Percentiles rank a stretch among this genome's conserved stretches.
Conservation (phyloP, 2,329 filamentous ascomycete genomes). For the Achaetomium macrosporum region DNA sequence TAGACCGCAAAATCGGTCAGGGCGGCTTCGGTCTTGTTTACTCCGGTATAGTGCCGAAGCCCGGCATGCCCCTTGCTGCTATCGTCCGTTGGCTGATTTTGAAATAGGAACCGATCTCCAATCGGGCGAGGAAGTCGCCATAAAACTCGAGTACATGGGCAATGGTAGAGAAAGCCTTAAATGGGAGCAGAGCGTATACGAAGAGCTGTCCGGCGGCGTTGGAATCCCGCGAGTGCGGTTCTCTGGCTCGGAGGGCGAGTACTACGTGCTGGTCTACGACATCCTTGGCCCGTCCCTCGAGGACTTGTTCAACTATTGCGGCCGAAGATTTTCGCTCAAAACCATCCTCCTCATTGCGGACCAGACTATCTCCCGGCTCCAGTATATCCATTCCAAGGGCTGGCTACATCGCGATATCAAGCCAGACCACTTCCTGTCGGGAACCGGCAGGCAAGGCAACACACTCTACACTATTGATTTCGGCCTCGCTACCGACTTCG, state of each 20-base stretch:
- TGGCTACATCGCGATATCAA: conserved; percentile 99
- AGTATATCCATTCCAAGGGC: conserved; percentile 98
- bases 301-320: conserved; percentile 81
- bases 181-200: too few species aligned
- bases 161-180: too few species aligned
- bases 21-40: conserved; percentile 14
- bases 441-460: conserved; percentile 95
- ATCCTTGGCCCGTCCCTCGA: too few species aligned
- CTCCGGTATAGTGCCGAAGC: conserved; percentile 4
- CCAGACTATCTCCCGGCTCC: conserved; percentile 95
- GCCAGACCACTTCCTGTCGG: conserved; percentile 98
- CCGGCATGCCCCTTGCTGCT: too few species aligned
- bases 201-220: too few species aligned
- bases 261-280: too few species aligned
- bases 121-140: too few species aligned
- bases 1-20: conserved; percentile 12
- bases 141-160: too few species aligned
- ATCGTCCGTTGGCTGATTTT: too few species aligned
- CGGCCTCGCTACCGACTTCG: conserved; percentile 97
- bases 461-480: conserved; percentile 99
- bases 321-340: conserved; percentile 97
- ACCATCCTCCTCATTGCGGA: conserved; percentile 92
- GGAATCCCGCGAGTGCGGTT: too few species aligned
- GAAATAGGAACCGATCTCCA: too few species aligned
- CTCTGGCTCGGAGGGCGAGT: too few species aligned